These are phyloP conservation scores for Apiotrichum domesticum DNA, from an alignment of 1,284 basidiomycete genomes.

Conservation along the genomic window DNA sequence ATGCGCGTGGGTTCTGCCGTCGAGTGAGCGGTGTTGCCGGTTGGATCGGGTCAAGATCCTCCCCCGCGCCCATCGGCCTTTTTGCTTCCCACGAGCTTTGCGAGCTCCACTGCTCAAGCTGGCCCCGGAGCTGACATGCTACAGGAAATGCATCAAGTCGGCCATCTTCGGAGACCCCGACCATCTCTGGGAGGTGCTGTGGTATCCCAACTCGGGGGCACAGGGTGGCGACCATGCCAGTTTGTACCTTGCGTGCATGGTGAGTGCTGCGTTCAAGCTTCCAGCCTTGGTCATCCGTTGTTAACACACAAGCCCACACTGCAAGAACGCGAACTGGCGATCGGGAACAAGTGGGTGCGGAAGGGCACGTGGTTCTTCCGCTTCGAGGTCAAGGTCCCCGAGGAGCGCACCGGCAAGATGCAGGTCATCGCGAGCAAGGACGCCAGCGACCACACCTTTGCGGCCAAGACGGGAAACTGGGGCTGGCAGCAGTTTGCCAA, in stretches of 20 bases:
- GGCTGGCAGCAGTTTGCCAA: conserved; percentile 72
- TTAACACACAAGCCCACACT: conserved; percentile 52
- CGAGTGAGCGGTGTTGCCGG: no score
- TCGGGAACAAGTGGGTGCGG: conserved; percentile 69
- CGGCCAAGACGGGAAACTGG: conserved; percentile 76
- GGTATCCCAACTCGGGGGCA: conserved; percentile 72
- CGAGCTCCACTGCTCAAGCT: no score
- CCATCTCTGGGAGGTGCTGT: conserved; percentile 57
- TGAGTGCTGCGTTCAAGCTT: conserved; percentile 41
- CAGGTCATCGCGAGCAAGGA: conserved; percentile 57
- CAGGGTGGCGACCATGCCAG: conserved; percentile 56
- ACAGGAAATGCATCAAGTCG: conserved; percentile 46
- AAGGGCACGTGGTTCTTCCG: conserved; percentile 76
- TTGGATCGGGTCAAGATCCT: no score
- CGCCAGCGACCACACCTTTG: conserved; percentile 75
- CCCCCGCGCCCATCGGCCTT: no score
- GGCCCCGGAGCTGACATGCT: no score
- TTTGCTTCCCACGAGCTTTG: no score
- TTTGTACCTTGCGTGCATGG: conserved; percentile 73
- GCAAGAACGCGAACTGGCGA: conserved; percentile 63
- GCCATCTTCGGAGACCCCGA: conserved; percentile 47
- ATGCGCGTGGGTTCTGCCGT: no score
- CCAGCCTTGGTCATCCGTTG: background rate
- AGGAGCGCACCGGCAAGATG: conserved; percentile 25
- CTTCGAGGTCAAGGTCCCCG: conserved; percentile 64